Evolutionary conservation across 768 basidiomycete species (phyloP), one percentile per base, ranked within the genome.

Genomic region (Pulveroboletus ravenelii): DNA sequence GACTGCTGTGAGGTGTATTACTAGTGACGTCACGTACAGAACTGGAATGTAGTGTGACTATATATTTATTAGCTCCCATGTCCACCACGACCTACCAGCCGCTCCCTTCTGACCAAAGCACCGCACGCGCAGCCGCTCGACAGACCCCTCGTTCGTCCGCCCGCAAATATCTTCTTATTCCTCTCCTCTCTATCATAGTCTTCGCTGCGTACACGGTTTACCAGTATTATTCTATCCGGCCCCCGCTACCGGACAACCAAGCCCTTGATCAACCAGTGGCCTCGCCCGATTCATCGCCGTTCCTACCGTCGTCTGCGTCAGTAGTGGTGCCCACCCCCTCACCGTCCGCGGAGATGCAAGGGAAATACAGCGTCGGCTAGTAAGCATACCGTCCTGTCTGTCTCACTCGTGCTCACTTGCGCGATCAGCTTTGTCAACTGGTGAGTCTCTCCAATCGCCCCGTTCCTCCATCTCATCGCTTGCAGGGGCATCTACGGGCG

Each of bases 401-500:
- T 29, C 50, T 61, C 36, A 55, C 42, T 39, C 6, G 50, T 50
- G 37, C 52, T 55, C 39, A 53, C 42, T 6, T 45, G 12, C 31
- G 31, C 46, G 43, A 45, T 35, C 54, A 89, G 87, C 59, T 89
- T 87, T 56, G 85, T 87, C 2, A 89, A 89, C 60, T 90, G 87
- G 87, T 87, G 59, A 5, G 60, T 62, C 20, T 45, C 27, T 45
- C 14, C n/a, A 29, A 8, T 18, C 23, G 36, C 42, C 52, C 41
- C 48, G 31, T 53, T 14, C 10, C 41, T 23, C 40, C 5, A 5
- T 42, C 46, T 47, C 29, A 65, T 50, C 20, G 20, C 45, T 34
- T 50, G 40, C 55, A 87, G 93, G 93, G 94, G 92, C 6, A 97
- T 98, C 32, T 98, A 98, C 64, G 96, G 83, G 25, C 79, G 94